Conservation (phyloP, 2,329 filamentous ascomycete genomes). For the Aureobasidium lini region DNA sequence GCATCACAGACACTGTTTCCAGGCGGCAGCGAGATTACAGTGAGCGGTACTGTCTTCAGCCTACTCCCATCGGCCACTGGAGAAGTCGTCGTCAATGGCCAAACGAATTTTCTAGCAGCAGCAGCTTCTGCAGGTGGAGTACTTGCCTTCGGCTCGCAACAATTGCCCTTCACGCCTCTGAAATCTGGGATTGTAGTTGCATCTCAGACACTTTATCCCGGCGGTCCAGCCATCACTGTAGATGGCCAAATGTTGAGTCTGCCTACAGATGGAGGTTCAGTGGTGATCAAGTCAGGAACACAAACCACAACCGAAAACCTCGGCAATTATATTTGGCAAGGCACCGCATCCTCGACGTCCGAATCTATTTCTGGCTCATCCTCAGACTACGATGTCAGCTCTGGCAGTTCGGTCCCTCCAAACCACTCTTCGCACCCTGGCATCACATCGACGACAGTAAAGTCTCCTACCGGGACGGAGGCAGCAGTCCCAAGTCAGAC, state of each 20-base stretch:
- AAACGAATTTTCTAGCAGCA: not conserved
- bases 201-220: conserved; percentile 9
- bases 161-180: not conserved
- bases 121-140: not conserved
- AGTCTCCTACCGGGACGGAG: not conserved
- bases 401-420: not conserved
- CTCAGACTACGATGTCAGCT: not conserved
- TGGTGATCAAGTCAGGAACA: not conserved
- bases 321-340: not conserved
- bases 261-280: not conserved
- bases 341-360: not conserved
- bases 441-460: not conserved
- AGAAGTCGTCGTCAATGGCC: not conserved
- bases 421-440: not conserved
- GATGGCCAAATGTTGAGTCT: conserved; percentile 17
- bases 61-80: not conserved
- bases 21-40: not conserved
- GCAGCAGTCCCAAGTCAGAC: not conserved
- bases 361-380: not conserved
- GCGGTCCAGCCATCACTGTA: conserved; percentile 24
- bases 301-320: not conserved
- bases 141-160: not conserved
- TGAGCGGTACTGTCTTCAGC: not conserved
- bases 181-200: not conserved
- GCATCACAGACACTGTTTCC: conserved; percentile 4